phyloP scores from a whole-genome alignment of 805 yeast genomes.

The Metschnikowia kunwiensis region DNA sequence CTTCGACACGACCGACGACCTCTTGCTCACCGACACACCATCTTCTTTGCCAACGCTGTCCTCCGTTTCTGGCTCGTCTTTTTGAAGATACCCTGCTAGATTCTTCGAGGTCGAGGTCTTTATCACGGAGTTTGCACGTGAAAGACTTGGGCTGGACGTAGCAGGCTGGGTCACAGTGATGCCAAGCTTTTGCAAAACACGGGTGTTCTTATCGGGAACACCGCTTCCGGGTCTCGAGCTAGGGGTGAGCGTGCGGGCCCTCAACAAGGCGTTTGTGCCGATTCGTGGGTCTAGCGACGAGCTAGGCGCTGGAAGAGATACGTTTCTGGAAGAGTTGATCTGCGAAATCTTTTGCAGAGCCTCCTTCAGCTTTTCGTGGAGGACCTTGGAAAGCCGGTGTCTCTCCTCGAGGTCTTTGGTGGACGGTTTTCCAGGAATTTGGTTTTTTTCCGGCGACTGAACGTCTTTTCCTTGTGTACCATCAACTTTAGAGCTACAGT shows the following conservation, averaged over 20 bases:
- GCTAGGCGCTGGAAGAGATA: conserved; percentile 12
- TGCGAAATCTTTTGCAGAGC: conserved; percentile 26
- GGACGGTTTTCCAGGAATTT: neutral
- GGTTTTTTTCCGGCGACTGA: neutral
- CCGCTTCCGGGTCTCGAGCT: conserved; percentile 20
- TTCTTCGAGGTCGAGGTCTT: conserved; percentile 41
- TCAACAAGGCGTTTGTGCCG: conserved; percentile 26
- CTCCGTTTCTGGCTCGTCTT: neutral
- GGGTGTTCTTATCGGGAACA: conserved; percentile 26
- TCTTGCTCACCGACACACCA: no score
- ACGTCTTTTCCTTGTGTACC: neutral
- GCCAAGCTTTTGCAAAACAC: conserved; percentile 38
- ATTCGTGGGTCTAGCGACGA: conserved; percentile 40
- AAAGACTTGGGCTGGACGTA: conserved; percentile 14
- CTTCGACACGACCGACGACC: neutral
- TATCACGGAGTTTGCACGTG: conserved; percentile 20
- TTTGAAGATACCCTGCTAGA: conserved; percentile 17
- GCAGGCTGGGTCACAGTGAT: conserved; percentile 25
- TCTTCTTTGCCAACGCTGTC: no score
- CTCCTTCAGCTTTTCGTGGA: conserved; percentile 28
- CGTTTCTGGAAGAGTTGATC: conserved; percentile 14
- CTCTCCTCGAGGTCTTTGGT: conserved; percentile 15
- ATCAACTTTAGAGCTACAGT: no score
- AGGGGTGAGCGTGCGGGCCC: conserved; percentile 37
- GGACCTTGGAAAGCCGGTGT: conserved; percentile 22